Base-by-base conservation (phyloP, 441 rosid species). In the Euphorbia corollata region DNA sequence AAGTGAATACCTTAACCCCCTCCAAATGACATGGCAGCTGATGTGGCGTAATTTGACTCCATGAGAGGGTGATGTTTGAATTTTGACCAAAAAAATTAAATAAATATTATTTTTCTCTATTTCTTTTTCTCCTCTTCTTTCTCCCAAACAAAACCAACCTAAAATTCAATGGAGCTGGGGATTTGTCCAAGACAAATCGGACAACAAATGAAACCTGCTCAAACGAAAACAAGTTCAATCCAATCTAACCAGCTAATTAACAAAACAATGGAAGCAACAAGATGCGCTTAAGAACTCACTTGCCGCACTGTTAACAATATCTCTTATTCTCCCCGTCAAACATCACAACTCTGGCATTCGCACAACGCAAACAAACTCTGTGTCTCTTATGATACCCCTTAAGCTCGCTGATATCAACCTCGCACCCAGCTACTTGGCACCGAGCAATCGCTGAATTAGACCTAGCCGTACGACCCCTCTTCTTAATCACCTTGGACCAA, bases 281-380 rank as follows among this genome's bases (percentile, higher is more conserved):
- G 5, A 30, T 7, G 6, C 1, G 48, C 3, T 10, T 6, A 12
- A 22, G 57, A 63, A 59, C 88, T 74, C 77, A 94, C 99, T 94
- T 94, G 81, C 98, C 98, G 73, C 98, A 94, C 92, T 94, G 99
- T 73, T 94, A 98, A 67, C 99, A 94, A 74, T 94, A 94, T 86
- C 98, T 83, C 84, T 86, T 91, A 56, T 67, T 74, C 45, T 85
- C 85, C 30, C 94, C 92, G 0, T 89, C 88, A 48, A 94, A 76
- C 59, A 79, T 51, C 58, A 91, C 98, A 47, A 79, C 61, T 23
- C 75, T 71, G 0, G 99, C 86, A 75, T 83, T 84, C 3, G 96
- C 99, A 72, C 98, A 94, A 34, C 82, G 76, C 16, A 94, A 82
- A 62, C 99, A 94, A 73, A 94, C 89, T 81, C 88, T 82, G 63